Conservation (phyloP, 2,329 filamentous ascomycete genomes). For the Aspergillus clavatus region DNA sequence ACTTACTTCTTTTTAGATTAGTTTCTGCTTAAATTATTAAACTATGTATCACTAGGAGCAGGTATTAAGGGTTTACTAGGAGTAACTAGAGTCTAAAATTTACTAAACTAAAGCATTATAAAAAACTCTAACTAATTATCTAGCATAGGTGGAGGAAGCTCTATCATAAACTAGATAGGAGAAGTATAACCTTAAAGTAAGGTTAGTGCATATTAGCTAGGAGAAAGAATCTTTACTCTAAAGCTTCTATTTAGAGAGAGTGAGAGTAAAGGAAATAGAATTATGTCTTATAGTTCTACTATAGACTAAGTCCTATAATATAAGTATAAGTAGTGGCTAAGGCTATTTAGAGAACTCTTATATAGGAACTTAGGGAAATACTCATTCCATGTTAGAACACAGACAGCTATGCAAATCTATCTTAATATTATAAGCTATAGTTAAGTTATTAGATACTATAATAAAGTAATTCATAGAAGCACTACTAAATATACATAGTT, state of each 20-base stretch:
- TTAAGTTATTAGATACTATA: background rate
- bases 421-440: background rate
- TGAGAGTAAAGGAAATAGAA: background rate
- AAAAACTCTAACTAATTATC: background rate
- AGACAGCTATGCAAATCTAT: background rate
- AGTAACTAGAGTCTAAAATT: background rate
- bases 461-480: background rate
- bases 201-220: background rate
- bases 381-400: background rate
- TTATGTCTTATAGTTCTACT: background rate
- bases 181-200: background rate
- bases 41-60: background rate
- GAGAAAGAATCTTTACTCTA: background rate
- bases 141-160: background rate
- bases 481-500: background rate
- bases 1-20: background rate
- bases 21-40: background rate
- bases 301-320: background rate
- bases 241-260: background rate
- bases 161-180: background rate
- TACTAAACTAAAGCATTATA: background rate
- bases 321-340: background rate
- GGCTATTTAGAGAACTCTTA: background rate
- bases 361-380: background rate
- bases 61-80: background rate